A percentile compares a stretch with the other conserved stretches of the same genome.
phyloP scores from a whole-genome alignment of 1,284 basidiomycete genomes.

The Sporisorium graminicola region DNA sequence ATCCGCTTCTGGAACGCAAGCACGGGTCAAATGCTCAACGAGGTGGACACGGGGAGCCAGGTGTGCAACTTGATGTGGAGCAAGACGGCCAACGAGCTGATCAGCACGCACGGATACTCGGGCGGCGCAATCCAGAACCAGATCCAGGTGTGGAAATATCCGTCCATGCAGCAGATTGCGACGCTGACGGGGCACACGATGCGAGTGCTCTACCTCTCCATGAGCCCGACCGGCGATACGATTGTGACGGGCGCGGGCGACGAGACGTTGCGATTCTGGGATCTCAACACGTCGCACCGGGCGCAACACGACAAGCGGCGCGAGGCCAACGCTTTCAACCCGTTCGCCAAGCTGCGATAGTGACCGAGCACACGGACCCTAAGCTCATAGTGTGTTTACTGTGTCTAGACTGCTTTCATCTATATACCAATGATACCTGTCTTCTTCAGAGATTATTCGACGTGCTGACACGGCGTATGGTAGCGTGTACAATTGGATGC shows the following conservation, averaged over 20 bases:
- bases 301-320: slow-evolving; percentile 47
- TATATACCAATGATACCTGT: slow-evolving; percentile 26
- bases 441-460: not conserved
- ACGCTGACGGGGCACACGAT: slow-evolving; percentile 92
- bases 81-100: slow-evolving; percentile 90
- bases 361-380: not conserved
- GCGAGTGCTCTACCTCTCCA: slow-evolving; percentile 89
- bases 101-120: slow-evolving; percentile 97
- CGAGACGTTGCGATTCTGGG: slow-evolving; percentile 93
- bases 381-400: not conserved
- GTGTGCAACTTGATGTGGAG: slow-evolving; percentile 99
- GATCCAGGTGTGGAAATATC: slow-evolving; percentile 98
- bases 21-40: slow-evolving; percentile 81
- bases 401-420: not conserved
- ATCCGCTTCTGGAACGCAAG: slow-evolving; percentile 97
- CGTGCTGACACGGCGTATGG: not conserved
- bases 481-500: no score
- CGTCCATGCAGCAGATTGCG: slow-evolving; percentile 79
- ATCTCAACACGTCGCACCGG: slow-evolving; percentile 62
- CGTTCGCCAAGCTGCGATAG: slow-evolving; percentile 66
- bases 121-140: slow-evolving; percentile 94
- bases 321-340: slow-evolving; percentile 57
- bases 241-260: slow-evolving; percentile 98
- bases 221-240: slow-evolving; percentile 96
- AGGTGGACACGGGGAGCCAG: slow-evolving; percentile 67